Conservation (phyloP, 352 stramenopile species). For the Phytophthora constricta region DNA sequence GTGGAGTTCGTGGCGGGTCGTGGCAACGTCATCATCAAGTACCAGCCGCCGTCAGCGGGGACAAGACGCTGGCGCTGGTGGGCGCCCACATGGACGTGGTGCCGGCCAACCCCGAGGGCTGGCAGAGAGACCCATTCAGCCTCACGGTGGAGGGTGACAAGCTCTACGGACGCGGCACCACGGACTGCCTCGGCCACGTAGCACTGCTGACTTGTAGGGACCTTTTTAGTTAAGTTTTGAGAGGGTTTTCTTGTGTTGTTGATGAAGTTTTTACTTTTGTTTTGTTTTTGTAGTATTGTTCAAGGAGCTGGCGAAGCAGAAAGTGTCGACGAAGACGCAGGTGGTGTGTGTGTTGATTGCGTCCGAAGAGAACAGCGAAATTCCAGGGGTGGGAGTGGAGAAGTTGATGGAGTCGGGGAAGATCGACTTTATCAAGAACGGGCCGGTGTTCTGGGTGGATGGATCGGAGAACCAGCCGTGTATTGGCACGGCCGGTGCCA, state of each 20-base stretch:
- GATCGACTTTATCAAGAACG: slow-evolving; percentile 93
- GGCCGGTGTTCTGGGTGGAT: slow-evolving; percentile 93
- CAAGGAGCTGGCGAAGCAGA: slow-evolving; percentile 72
- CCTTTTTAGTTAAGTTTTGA: background rate
- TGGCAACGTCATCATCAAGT: slow-evolving; percentile 93
- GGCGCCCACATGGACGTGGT: slow-evolving; percentile 93
- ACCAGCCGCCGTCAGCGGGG: slow-evolving; percentile 50
- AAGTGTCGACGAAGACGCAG: slow-evolving; percentile 74
- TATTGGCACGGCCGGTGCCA: slow-evolving; percentile 88
- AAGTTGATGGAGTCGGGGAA: slow-evolving; percentile 87
- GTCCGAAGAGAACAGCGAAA: slow-evolving; percentile 87
- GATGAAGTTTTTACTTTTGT: background rate
- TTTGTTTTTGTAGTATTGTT: slow-evolving; percentile 53
- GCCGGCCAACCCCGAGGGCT: slow-evolving; percentile 88
- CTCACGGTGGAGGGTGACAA: slow-evolving; percentile 90
- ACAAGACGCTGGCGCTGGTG: slow-evolving; percentile 86
- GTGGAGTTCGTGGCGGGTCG: slow-evolving; percentile 82
- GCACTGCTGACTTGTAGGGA: slow-evolving; percentile 86
- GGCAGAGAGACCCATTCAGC: slow-evolving; percentile 88
- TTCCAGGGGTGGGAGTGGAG: slow-evolving; percentile 89
- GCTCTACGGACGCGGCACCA: slow-evolving; percentile 92
- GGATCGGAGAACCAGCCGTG: slow-evolving; percentile 92
- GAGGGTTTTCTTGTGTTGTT: no score
- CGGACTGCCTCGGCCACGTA: slow-evolving; percentile 92
- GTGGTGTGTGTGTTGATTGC: slow-evolving; percentile 93